Evolutionary conservation across 352 stramenopile genomes (phyloP).

Genomic region (Phytophthora quininea): DNA sequence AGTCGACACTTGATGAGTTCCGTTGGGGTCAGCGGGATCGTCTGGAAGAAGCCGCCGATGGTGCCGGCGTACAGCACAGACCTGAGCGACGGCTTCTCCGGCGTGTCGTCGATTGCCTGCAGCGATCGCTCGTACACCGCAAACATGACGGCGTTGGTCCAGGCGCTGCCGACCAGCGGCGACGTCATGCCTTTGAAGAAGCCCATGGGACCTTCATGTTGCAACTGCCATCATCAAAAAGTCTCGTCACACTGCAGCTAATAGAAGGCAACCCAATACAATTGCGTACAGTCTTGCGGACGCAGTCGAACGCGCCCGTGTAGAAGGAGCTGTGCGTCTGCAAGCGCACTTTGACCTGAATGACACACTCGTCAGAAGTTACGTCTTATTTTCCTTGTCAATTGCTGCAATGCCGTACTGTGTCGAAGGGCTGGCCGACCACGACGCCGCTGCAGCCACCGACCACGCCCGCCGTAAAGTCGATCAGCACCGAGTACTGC

Average conservation of each 20-base stretch:
- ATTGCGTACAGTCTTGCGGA: slow-evolving; percentile 43
- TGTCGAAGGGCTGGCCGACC: slow-evolving; percentile 69
- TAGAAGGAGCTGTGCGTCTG: slow-evolving; percentile 66
- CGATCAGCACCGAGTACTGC: slow-evolving; percentile 46
- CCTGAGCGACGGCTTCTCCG: slow-evolving; percentile 54
- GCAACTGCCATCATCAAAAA: slow-evolving; percentile 18
- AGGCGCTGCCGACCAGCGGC: slow-evolving; percentile 80
- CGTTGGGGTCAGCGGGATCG: slow-evolving; percentile 69
- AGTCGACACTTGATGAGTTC: slow-evolving; percentile 87
- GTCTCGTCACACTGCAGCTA: background rate
- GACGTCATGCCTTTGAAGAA: slow-evolving; percentile 90
- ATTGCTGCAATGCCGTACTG: slow-evolving; percentile 17
- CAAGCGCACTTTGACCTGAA: slow-evolving; percentile 66
- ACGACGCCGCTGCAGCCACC: slow-evolving; percentile 58
- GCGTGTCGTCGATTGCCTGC: slow-evolving; percentile 60
- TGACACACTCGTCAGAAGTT: slow-evolving; percentile 10
- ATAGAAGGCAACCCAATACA: background rate
- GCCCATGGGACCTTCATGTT: slow-evolving; percentile 72
- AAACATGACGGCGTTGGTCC: slow-evolving; percentile 90
- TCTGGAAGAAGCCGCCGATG: slow-evolving; percentile 81
- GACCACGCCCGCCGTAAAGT: slow-evolving; percentile 56
- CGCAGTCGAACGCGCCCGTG: slow-evolving; percentile 57
- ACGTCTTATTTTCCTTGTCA: background rate
- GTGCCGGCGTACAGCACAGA: slow-evolving; percentile 76
- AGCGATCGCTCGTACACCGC: slow-evolving; percentile 79